Evolutionary conservation across 176 grass and related monocot species (phyloP).

Genomic region (Carex pumila): DNA sequence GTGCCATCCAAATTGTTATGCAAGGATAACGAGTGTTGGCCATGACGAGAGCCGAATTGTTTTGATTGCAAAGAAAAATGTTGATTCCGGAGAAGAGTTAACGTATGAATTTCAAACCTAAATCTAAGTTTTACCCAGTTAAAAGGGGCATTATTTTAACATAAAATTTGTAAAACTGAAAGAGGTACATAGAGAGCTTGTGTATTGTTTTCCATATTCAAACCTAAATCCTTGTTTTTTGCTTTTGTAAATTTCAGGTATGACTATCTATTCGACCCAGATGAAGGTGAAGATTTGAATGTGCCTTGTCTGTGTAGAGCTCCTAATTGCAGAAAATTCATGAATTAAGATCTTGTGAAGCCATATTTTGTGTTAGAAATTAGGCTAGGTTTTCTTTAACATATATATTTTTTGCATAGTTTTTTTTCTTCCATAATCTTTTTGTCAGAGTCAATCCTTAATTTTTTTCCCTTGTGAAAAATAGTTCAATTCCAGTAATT

Average conservation of each 20-base stretch:
- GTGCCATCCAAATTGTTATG: slow-evolving; percentile 98
- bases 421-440: slow-evolving; percentile 19
- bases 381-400: slow-evolving; percentile 12
- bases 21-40: slow-evolving; percentile 96
- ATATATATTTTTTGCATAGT: slow-evolving; percentile 24
- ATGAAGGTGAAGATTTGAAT: slow-evolving; percentile 90
- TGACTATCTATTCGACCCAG: slow-evolving; percentile 95
- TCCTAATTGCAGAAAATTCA: slow-evolving; percentile 85
- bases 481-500: slow-evolving; percentile 36
- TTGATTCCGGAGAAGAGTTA: slow-evolving; percentile 77
- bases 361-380: slow-evolving; percentile 19
- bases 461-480: slow-evolving; percentile 17
- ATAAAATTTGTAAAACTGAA: neutral
- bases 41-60: slow-evolving; percentile 92
- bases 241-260: slow-evolving; percentile 44
- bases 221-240: slow-evolving; percentile 20
- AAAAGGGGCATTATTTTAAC: neutral
- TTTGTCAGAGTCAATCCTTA: neutral
- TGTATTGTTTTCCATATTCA: neutral
- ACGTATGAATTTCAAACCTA: slow-evolving; percentile 39
- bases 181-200: too few relatives aligned
- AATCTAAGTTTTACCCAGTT: neutral
- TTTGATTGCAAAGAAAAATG: slow-evolving; percentile 92
- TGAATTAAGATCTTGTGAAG: slow-evolving; percentile 71
- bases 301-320: slow-evolving; percentile 90